Conservation (phyloP, 805 yeast species). For the Candida maris region DNA sequence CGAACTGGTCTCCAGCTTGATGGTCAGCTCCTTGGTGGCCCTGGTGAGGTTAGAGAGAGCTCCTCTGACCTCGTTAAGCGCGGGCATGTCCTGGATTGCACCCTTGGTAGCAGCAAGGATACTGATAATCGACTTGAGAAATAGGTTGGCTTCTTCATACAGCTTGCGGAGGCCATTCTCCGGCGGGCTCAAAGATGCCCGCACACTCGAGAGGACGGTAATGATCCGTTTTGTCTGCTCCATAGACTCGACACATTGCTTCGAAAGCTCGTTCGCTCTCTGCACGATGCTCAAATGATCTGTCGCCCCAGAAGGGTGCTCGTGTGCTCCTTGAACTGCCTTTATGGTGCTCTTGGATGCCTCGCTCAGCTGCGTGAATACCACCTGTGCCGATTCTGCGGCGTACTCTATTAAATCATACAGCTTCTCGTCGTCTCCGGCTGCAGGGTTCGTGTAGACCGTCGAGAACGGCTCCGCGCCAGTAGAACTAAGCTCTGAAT, state of each 20-base stretch:
- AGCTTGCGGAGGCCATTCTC: constrained; percentile 58
- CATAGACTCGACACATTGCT: constrained; percentile 73
- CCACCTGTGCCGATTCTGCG: constrained; percentile 61
- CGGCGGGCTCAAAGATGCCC: constrained; percentile 27
- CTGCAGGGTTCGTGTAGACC: constrained; percentile 3
- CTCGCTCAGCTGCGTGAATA: constrained; percentile 66
- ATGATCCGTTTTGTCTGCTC: constrained; percentile 73
- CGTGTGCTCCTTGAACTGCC: constrained; percentile 36
- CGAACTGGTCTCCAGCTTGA: constrained; percentile 69
- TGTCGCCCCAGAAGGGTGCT: constrained; percentile 1
- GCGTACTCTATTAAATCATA: constrained; percentile 29
- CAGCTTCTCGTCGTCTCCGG: constrained; percentile 27
- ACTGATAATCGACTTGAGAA: constrained; percentile 76
- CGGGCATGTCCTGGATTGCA: constrained; percentile 77
- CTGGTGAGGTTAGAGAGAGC: constrained; percentile 78
- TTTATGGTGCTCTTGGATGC: constrained; percentile 63
- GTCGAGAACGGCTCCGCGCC: constrained; percentile 7
- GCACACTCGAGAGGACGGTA: constrained; percentile 47
- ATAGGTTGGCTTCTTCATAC: constrained; percentile 82
- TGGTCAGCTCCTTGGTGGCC: constrained; percentile 88
- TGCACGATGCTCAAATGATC: constrained; percentile 39
- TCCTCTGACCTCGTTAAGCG: constrained; percentile 73
- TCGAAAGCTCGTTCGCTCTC: constrained; percentile 73
- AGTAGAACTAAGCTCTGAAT: constrained; percentile 25
- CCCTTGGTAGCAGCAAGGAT: constrained; percentile 80